Conservation (phyloP, 352 stramenopile species). For the Globisporangium mamillatum region DNA sequence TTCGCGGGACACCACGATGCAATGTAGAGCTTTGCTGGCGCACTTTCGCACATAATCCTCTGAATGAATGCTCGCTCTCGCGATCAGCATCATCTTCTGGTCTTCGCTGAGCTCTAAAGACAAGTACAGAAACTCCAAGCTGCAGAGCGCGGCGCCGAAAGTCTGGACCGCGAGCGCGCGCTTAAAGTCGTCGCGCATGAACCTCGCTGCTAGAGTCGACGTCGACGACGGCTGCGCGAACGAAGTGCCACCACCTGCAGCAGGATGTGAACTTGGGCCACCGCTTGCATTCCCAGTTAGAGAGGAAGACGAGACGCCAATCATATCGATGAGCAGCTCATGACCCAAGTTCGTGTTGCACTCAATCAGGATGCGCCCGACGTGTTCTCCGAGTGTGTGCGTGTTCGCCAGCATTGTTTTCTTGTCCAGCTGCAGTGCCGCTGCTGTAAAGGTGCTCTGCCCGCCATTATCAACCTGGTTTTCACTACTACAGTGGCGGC, state of each 20-base stretch:
- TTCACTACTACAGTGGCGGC: conserved; percentile 2
- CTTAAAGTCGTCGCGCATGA: conserved; percentile 45
- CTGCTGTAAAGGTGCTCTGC: background rate
- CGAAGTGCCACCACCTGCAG: background rate
- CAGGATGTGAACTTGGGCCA: conserved; percentile 6
- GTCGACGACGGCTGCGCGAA: background rate
- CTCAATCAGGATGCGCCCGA: conserved; percentile 66
- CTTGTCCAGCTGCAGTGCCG: conserved; percentile 24
- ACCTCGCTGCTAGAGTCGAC: conserved; percentile 1
- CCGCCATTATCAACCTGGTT: background rate
- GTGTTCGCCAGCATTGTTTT: conserved; percentile 31
- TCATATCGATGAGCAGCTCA: conserved; percentile 19
- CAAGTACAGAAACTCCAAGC: conserved; percentile 44
- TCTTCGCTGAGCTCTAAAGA: conserved; percentile 51
- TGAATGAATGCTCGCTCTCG: conserved; percentile 46
- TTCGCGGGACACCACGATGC: conserved; percentile 23
- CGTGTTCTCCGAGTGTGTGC: conserved; percentile 45
- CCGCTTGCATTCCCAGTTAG: conserved; percentile 3
- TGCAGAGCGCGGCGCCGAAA: conserved; percentile 41
- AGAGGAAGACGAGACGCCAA: background rate
- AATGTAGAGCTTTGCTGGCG: conserved; percentile 34
- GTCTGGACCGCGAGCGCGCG: conserved; percentile 45
- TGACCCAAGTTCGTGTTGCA: conserved; percentile 66
- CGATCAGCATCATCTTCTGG: conserved; percentile 62
- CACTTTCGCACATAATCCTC: conserved; percentile 36